Base-by-base conservation (phyloP, 306 rosid genomes). In the Cucumis melo region DNA sequence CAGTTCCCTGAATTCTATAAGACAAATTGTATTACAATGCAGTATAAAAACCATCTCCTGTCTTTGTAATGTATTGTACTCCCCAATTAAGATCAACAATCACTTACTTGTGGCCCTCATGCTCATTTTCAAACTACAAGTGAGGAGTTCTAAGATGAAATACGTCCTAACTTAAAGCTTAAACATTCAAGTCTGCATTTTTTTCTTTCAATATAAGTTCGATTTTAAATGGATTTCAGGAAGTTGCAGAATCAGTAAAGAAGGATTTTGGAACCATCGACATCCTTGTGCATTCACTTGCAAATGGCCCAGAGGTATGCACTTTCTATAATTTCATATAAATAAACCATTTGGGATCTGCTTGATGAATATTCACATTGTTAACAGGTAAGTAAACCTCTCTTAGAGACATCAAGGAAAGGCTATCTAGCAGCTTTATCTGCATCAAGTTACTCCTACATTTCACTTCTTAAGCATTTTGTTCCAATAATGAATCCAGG, bases 341-440 rank as follows among this genome's bases (percentile, higher is more conserved):
- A 19, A 54, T 32, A 41, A 11, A 44, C 54, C 34, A 73, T 73
- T 59, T 75, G 54, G 17, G 72, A 23, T 61, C 66, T 63, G 13
- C 78, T 54, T 79, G 75, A 42, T 64, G 65, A 75, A 71, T 71
- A 16, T 10, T 82, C 32, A 36, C 55, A 76, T 78, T 76, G 77
- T 77, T 74, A 46, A 79, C 81, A 94, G 98, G 99, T 94, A 50
- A 90, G 80, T 12, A 94, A 92, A 80, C 96, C 99, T 72, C 81
- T 94, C 80, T 79, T 91, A 89, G 99, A 94, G 92, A 94, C 99
- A 71, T 91, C 97, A 29, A 85, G 99, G 82, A 90, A 87, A 5
- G 99, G 99, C 81, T 94, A 94, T 83, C 97, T 94, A 70, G 97
- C 99, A n/a, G 99, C 99, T 53, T 5, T 91, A 83, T 94, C 99